phyloP scores from a whole-genome alignment of 2,329 filamentous ascomycete species.

The Alternaria sp. region DNA sequence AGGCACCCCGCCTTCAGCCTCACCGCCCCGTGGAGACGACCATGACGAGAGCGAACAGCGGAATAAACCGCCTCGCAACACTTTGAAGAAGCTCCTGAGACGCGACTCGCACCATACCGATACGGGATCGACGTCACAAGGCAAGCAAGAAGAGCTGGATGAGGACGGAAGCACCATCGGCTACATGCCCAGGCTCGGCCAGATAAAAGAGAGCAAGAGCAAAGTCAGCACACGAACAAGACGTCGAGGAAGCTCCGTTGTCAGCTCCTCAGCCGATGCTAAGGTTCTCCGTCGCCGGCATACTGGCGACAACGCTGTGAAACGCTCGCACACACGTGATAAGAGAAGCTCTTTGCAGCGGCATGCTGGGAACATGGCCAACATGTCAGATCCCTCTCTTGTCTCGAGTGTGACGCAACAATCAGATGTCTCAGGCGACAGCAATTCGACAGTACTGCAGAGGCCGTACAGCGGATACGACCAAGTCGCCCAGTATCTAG shows the following conservation, averaged over 20 bases:
- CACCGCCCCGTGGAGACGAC: constrained; percentile 31
- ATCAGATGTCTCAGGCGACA: constrained; percentile 55
- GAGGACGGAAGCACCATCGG: constrained; percentile 30
- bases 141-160: constrained; percentile 25
- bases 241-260: constrained; percentile 32
- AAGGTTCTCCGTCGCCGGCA: constrained; percentile 29
- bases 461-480: constrained; percentile 51
- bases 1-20: constrained; percentile 25
- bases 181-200: constrained; percentile 52
- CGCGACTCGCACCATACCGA: constrained; percentile 27
- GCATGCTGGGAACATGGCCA: constrained; percentile 37
- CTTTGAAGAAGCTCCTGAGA: constrained; percentile 33
- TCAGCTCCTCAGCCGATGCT: constrained; percentile 26
- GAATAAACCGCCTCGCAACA: constrained; percentile 28
- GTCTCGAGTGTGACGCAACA: constrained; percentile 53
- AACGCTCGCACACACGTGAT: constrained; percentile 41
- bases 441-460: constrained; percentile 57
- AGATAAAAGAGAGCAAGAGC: constrained; percentile 52
- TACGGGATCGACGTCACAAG: constrained; percentile 16
- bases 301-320: constrained; percentile 31
- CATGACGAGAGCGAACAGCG: constrained; percentile 34
- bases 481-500: constrained; percentile 33
- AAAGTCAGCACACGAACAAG: constrained; percentile 37
- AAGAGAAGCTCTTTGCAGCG: constrained; percentile 47
- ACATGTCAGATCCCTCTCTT: constrained; percentile 52